phyloP scores from a whole-genome alignment of 208 protist genomes.

The Herpetomonas samuelpessoai region DNA sequence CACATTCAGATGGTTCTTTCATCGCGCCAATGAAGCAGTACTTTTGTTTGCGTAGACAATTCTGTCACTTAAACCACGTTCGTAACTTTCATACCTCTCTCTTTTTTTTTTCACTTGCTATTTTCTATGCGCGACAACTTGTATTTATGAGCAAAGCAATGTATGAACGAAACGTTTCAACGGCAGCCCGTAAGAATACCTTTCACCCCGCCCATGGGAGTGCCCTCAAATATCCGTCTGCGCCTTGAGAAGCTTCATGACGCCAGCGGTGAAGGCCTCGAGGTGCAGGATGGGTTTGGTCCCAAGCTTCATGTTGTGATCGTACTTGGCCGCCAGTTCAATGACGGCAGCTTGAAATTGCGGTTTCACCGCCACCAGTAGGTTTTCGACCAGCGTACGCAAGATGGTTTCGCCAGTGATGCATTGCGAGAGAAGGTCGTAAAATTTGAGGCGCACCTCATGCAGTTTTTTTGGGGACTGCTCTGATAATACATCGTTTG shows the following conservation, averaged over 20 bases:
- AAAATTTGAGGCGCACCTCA: conserved; percentile 95
- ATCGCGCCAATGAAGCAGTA: too few species aligned
- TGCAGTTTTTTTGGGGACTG: conserved; percentile 94
- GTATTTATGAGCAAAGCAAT: too few species aligned
- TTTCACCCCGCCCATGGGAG: too few species aligned
- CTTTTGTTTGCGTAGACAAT: too few species aligned
- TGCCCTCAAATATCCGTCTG: too few species aligned
- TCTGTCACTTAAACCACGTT: too few species aligned
- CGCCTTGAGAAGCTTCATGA: conserved; percentile 84
- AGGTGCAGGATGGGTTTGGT: conserved; percentile 98
- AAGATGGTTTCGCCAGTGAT: conserved; percentile 97
- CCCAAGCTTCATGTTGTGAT: conserved; percentile 96
- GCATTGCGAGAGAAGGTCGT: conserved; percentile 98
- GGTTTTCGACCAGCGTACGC: conserved; percentile 69
- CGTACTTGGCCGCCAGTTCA: conserved; percentile 93
- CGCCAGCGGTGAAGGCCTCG: conserved; percentile 96
- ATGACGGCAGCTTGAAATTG: conserved; percentile 81
- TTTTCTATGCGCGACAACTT: too few species aligned
- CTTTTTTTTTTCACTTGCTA: too few species aligned
- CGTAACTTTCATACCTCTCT: too few species aligned
- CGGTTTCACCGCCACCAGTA: conserved; percentile 77
- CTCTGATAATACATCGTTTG: conserved; percentile 89
- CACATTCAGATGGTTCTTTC: too few species aligned
- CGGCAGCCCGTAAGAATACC: too few species aligned
- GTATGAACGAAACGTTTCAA: too few species aligned